Conservation (phyloP, 805 yeast genomes). For the Wickerhamiella sorbophila region DNA sequence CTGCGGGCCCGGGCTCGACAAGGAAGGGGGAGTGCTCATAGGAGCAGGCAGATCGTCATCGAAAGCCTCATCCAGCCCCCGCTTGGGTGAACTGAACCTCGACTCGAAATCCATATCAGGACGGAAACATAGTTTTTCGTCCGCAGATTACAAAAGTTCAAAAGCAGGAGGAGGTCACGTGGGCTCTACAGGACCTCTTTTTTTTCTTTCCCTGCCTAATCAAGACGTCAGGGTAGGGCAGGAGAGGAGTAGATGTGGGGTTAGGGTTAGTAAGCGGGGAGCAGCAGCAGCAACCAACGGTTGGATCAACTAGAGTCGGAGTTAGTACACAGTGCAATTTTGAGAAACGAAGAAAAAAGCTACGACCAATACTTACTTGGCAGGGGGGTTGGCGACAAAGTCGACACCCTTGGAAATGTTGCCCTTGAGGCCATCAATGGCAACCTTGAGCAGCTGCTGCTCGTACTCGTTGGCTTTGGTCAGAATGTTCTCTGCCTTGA, state of each 20-base stretch:
- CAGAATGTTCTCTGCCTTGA: constrained; percentile 43
- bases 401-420: constrained; percentile 90
- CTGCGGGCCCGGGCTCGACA: not conserved
- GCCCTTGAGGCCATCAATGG: constrained; percentile 79
- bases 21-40: not conserved
- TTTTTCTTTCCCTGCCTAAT: no score
- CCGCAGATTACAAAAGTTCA: no score
- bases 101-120: not conserved
- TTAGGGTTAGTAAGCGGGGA: no score
- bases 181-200: no score
- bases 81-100: not conserved
- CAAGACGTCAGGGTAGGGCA: no score
- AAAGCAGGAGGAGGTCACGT: no score
- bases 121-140: no score
- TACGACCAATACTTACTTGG: constrained; percentile 16
- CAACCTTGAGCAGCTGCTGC: constrained; percentile 65
- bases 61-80: constrained; percentile 6
- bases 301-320: no score
- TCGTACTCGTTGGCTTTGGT: constrained; percentile 65
- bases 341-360: not conserved
- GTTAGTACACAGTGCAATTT: no score
- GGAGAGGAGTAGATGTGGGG: no score
- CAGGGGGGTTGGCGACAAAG: constrained; percentile 36
- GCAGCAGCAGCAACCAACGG: no score
- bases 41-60: not conserved